phyloP scores from a whole-genome alignment of 495 filamentous ascomycete genomes.

The Penicillium parvum region DNA sequence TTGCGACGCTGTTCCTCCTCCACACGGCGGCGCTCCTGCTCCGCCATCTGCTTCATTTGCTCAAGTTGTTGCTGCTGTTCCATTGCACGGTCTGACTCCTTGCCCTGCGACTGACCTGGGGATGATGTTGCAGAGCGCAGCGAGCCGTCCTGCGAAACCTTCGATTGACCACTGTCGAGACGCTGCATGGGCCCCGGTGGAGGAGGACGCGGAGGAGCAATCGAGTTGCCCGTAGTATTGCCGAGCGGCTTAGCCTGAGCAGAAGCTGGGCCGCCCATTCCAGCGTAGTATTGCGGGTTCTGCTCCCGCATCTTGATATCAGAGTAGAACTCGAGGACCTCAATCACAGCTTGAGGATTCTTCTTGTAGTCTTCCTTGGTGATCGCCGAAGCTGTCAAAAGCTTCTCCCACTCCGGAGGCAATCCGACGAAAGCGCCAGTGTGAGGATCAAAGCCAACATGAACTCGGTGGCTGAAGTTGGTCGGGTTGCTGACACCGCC shows the following conservation, averaged over 20 bases:
- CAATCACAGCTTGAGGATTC: slow-evolving; percentile 96
- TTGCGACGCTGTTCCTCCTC: slow-evolving; percentile 53
- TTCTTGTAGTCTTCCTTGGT: slow-evolving; percentile 97
- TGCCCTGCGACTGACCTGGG: slow-evolving; percentile 33
- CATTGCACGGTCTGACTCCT: slow-evolving; percentile 32
- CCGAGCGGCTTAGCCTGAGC: slow-evolving; percentile 42
- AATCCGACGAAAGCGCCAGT: slow-evolving; percentile 91
- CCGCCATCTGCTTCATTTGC: slow-evolving; percentile 47
- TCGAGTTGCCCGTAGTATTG: slow-evolving; percentile 54
- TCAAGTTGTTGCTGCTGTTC: slow-evolving; percentile 43
- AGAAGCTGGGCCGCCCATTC: slow-evolving; percentile 51
- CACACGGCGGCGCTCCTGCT: slow-evolving; percentile 46
- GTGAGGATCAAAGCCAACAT: slow-evolving; percentile 93
- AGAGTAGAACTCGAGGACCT: slow-evolving; percentile 95
- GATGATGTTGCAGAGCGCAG: slow-evolving; percentile 35
- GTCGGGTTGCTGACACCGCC: slow-evolving; percentile 97
- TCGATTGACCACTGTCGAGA: slow-evolving; percentile 39
- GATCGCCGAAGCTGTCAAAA: slow-evolving; percentile 91
- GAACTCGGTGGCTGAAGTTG: slow-evolving; percentile 92
- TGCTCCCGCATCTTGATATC: slow-evolving; percentile 86
- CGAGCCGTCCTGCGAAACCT: slow-evolving; percentile 23
- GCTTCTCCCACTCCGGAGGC: slow-evolving; percentile 92
- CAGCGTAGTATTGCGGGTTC: slow-evolving; percentile 72
- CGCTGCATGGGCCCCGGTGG: slow-evolving; percentile 51
- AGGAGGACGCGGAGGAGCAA: slow-evolving; percentile 73